These are phyloP conservation scores for Acacia pycnantha DNA, from an alignment of 331 rosid genomes.

Conservation along the genomic window DNA sequence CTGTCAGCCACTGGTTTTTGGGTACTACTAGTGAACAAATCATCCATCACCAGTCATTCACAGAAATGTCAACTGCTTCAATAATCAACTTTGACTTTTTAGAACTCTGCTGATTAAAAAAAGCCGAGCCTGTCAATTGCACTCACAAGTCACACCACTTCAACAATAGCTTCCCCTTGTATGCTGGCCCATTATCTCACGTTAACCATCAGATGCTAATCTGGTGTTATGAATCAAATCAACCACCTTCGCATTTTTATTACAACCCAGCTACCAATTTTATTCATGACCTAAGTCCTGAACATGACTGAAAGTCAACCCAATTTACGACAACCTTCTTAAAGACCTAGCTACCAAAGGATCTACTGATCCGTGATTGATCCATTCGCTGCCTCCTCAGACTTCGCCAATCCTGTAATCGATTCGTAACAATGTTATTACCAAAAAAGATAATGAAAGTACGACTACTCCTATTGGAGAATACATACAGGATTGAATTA, in stretches of 20 bases:
- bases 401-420: constrained; percentile 34
- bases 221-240: constrained; percentile 34
- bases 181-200: constrained; percentile 20
- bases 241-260: constrained; percentile 31
- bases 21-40: background rate
- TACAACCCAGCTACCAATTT: constrained; percentile 19
- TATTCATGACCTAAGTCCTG: constrained; percentile 28
- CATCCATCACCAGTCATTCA: background rate
- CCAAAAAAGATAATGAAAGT: background rate
- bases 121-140: constrained; percentile 25
- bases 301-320: constrained; percentile 34
- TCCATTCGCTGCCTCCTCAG: constrained; percentile 19
- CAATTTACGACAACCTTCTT: constrained; percentile 20
- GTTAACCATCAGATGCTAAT: constrained; percentile 40
- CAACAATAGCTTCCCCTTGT: constrained; percentile 30
- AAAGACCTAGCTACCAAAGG: background rate
- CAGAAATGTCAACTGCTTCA: background rate
- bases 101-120: background rate
- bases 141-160: constrained; percentile 7
- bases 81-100: constrained; percentile 2
- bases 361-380: background rate
- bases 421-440: constrained; percentile 22
- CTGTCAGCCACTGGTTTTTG: constrained; percentile 4
- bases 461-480: background rate
- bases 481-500: background rate